These are phyloP conservation scores for Fraxinus ornus DNA, from an alignment of 305 asterid species.

Conservation along the genomic window DNA sequence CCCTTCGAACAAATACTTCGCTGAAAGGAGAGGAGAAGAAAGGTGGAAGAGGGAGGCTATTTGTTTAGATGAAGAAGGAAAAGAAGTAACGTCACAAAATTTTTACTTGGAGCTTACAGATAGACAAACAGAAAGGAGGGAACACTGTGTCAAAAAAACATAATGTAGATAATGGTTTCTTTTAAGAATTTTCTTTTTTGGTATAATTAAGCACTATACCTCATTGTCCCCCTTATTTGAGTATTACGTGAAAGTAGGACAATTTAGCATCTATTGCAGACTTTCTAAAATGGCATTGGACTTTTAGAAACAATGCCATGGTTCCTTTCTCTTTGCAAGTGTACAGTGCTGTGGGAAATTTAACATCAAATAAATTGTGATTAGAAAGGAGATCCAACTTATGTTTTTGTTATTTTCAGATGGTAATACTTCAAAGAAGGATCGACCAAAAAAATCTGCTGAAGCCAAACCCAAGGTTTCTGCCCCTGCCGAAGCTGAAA, in stretches of 20 bases:
- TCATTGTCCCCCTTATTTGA: neutral
- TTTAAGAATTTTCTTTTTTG: neutral
- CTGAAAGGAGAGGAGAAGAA: neutral
- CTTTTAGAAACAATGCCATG: neutral
- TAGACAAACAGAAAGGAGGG: neutral
- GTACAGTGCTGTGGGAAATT: neutral
- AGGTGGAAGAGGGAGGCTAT: neutral
- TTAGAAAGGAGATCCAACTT: neutral
- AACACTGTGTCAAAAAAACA: neutral
- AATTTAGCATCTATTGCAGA: no score
- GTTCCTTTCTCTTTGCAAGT: neutral
- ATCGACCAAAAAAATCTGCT: constrained; percentile 54
- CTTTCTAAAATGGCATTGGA: neutral
- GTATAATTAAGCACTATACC: neutral
- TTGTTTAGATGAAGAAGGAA: neutral
- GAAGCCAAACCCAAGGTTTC: constrained; percentile 46
- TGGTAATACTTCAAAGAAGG: constrained; percentile 53
- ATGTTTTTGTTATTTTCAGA: constrained; percentile 34
- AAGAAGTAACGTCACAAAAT: neutral
- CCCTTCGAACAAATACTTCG: neutral
- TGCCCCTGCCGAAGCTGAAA: constrained; percentile 52
- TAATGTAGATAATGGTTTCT: neutral
- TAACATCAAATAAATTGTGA: neutral
- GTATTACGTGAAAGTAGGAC: neutral
- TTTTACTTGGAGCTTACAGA: neutral